Base-by-base conservation (phyloP, 1,284 basidiomycete genomes). In the Afroboletus lepidellus region DNA sequence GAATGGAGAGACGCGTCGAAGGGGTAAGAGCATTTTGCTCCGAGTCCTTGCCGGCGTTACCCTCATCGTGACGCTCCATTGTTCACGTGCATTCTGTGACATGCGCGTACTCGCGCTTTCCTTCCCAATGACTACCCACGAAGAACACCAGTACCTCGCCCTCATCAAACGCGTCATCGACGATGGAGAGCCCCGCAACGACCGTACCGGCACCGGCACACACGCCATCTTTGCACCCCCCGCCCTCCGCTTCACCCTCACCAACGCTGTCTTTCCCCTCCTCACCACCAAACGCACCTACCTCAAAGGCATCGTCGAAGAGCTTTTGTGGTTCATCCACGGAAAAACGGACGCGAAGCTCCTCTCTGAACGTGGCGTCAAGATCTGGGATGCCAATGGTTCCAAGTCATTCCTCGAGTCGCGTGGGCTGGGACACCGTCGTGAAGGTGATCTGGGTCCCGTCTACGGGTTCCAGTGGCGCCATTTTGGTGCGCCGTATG, bases 391-490 rank as follows among this genome's bases (percentile, higher is more conserved):
- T 67, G 95, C 94, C 0, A 99, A 99, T 62, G 96, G 94, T 8
- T 90, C 88, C 12, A 81, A 87, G 57, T 88, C 84, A 55, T 99
- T 96, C 63, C 74, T 99, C 33, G 91, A 94, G 63, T 81, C 81
- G 52, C 78, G 93, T 18, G 95, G 96, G 0, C 74, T 99, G 18
- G 77, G 77, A 0, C 86, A 96, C 63, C 77, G 94, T n/a, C 74
- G 90, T 2, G 89, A 93, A 65, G 97, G 96, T 8, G 96, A 98
- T 69, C 73, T 99, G 2, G 96, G 96, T 0, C 96, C 97, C 0
- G 93, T 99, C 2, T 99, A 99, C 68, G 96, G 96, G 0, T 99
- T 99, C 69, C 96, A 99, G 65, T 99, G 97, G 96, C 79, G 96
- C 50, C 95, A 98, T 70, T 99, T 98, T 71, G 96, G 97, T 1